Evolutionary conservation across 2,329 filamentous ascomycete species (phyloP).

Genomic region (Aspergillus ochraceus): DNA sequence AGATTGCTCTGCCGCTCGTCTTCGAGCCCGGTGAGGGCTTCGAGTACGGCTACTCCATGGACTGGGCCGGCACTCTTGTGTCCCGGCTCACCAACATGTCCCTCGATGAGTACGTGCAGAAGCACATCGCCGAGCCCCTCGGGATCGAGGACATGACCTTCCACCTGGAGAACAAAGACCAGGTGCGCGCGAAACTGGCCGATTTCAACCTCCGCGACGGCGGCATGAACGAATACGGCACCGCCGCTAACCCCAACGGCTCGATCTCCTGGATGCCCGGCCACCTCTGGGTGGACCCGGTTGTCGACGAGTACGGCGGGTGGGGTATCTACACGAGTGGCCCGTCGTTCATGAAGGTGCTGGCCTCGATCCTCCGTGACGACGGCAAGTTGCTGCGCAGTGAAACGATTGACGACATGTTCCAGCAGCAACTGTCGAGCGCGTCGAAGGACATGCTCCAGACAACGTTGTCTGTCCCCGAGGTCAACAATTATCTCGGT

Average conservation of each 20-base stretch:
- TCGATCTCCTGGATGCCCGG: background rate
- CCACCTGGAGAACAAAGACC: background rate
- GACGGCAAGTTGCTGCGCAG: background rate
- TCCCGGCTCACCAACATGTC: background rate
- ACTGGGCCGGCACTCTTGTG: background rate
- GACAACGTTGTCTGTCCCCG: background rate
- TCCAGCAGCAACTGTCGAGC: background rate
- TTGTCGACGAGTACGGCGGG: background rate
- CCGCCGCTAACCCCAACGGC: background rate
- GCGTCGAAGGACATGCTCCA: background rate
- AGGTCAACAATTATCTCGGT: background rate
- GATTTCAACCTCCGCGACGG: background rate
- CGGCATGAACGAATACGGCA: background rate
- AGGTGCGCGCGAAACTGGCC: background rate
- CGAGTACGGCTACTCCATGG: background rate
- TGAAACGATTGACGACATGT: background rate
- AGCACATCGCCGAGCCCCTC: background rate
- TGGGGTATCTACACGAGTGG: background rate
- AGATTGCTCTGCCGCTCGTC: background rate
- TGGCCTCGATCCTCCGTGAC: background rate
- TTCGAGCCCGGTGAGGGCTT: constrained; percentile 1
- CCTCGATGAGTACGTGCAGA: background rate
- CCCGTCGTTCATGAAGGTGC: background rate
- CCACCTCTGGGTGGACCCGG: background rate
- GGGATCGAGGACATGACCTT: background rate